Evolutionary conservation across 306 rosid species (phyloP).

Genomic region (Vigna mungo): DNA sequence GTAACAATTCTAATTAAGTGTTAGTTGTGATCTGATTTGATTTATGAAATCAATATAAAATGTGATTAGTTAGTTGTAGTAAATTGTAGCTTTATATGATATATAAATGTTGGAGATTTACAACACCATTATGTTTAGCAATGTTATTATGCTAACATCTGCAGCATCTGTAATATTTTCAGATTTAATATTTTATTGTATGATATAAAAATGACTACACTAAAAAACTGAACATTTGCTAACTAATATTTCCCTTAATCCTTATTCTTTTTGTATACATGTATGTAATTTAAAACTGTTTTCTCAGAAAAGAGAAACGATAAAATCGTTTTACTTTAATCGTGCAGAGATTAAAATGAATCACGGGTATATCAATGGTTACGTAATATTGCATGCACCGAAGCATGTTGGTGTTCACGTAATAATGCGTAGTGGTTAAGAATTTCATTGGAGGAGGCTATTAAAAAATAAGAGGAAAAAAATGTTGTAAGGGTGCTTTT

Average conservation of each 20-base stretch:
- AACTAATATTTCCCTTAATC: background rate
- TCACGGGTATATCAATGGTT: background rate
- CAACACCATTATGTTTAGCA: background rate
- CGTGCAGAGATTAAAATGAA: background rate
- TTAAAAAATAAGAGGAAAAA: too few species aligned
- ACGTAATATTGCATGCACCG: background rate
- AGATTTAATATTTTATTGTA: background rate
- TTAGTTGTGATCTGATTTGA: constrained; percentile 5
- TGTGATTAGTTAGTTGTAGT: constrained; percentile 26
- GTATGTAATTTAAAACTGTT: background rate
- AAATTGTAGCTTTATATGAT: background rate
- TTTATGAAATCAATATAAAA: constrained; percentile 24
- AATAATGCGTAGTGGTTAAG: background rate
- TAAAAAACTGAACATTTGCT: background rate
- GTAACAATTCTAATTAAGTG: constrained; percentile 26
- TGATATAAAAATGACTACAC: background rate
- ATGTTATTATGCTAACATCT: background rate
- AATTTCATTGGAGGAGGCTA: too few species aligned
- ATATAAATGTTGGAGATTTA: too few species aligned
- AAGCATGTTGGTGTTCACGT: background rate
- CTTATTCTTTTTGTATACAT: background rate
- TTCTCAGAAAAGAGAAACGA: background rate
- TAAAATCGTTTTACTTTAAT: background rate
- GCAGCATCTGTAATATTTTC: too few species aligned
- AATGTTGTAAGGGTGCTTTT: background rate